Percentiles rank a stretch among this genome's conserved stretches.
These are phyloP conservation scores for Lentinula lateritia DNA, from an alignment of 768 basidiomycete species.

Conservation along the genomic window DNA sequence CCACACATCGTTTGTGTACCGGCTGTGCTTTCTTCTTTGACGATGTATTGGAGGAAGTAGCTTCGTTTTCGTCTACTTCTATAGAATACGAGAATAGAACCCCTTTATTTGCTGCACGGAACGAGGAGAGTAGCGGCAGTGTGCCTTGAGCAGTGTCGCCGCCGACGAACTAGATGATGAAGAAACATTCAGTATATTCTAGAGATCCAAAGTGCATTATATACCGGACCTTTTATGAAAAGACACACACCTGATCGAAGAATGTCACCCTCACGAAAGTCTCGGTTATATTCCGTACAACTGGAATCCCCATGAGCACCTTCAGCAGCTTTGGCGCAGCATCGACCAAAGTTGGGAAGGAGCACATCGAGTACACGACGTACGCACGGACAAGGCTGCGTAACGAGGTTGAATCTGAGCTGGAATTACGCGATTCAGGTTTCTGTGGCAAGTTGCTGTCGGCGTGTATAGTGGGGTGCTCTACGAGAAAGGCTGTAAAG, in stretches of 20 bases:
- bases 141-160: slow-evolving; percentile 74
- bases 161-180: slow-evolving; percentile 67
- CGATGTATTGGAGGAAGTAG: slow-evolving; percentile 23
- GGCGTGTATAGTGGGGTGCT: neutral
- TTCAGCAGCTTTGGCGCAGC: slow-evolving; percentile 62
- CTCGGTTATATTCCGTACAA: slow-evolving; percentile 61
- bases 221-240: neutral
- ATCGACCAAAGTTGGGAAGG: slow-evolving; percentile 73
- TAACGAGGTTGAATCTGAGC: slow-evolving; percentile 19
- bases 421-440: neutral
- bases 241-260: slow-evolving; percentile 64
- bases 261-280: slow-evolving; percentile 73
- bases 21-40: slow-evolving; percentile 20
- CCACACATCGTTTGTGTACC: slow-evolving; percentile 57
- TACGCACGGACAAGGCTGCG: slow-evolving; percentile 61
- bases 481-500: neutral
- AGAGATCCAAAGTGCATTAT: neutral
- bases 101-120: slow-evolving; percentile 69
- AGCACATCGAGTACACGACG: slow-evolving; percentile 77
- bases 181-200: neutral
- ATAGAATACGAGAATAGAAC: slow-evolving; percentile 80
- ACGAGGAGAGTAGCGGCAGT: slow-evolving; percentile 53
- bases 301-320: slow-evolving; percentile 44
- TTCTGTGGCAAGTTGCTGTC: neutral
- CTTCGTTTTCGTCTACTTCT: slow-evolving; percentile 67